A percentile compares a stretch with the other conserved stretches of the same genome.
phyloP scores from a whole-genome alignment of 257 asterid genomes.

The Jaltomata sinuosa region DNA sequence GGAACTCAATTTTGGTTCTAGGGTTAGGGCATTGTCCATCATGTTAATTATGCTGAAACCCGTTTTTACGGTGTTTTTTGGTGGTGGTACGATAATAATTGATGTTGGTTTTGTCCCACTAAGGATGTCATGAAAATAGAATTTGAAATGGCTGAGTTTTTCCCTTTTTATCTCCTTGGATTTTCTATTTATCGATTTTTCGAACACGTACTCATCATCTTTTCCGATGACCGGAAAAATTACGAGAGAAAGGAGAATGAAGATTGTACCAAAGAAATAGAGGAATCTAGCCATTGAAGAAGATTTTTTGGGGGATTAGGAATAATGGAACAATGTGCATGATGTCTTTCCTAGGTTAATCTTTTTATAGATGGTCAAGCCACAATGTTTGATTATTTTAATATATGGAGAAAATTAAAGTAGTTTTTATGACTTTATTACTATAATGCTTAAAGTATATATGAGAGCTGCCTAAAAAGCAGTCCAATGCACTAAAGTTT shows the following conservation, averaged over 20 bases:
- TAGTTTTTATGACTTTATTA: neutral
- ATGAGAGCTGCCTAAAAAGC: too few relatives aligned
- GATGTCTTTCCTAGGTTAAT: neutral
- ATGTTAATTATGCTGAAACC: neutral
- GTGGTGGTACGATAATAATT: neutral
- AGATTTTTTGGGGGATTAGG: neutral
- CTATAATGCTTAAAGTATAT: neutral
- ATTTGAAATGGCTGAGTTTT: neutral
- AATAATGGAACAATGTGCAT: neutral
- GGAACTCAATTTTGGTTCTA: neutral
- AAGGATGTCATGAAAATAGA: conserved; percentile 2
- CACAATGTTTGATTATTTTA: neutral
- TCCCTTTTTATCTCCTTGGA: neutral
- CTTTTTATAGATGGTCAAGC: neutral
- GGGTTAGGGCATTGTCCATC: neutral
- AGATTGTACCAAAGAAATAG: neutral
- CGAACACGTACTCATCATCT: neutral
- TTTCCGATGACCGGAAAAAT: neutral
- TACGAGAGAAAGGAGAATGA: neutral
- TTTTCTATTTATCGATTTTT: neutral
- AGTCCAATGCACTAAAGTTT: too few relatives aligned
- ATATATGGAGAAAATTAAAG: neutral
- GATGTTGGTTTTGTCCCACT: neutral
- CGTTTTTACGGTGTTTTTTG: neutral
- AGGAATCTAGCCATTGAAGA: neutral